phyloP scores from a whole-genome alignment of 768 basidiomycete genomes.

The Tulasnella sp. region DNA sequence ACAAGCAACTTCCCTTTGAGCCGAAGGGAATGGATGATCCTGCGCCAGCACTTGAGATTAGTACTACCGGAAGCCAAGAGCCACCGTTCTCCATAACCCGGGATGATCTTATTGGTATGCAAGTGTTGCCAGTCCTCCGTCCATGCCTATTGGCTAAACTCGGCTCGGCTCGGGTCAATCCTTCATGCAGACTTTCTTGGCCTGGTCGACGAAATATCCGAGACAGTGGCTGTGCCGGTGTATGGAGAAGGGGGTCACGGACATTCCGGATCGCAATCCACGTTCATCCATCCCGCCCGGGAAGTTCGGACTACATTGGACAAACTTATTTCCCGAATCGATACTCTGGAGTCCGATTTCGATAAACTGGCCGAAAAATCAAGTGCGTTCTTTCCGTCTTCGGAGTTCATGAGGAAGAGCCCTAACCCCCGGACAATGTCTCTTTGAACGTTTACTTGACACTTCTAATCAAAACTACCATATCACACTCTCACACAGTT shows the following conservation, averaged over 20 bases:
- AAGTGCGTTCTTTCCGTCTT: conserved; percentile 35
- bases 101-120: conserved; percentile 60
- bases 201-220: conserved; percentile 54
- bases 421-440: neutral
- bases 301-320: conserved; percentile 54
- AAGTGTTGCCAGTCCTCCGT: neutral
- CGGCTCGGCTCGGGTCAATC: conserved; percentile 13
- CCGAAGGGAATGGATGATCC: conserved; percentile 69
- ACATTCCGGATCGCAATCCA: neutral
- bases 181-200: conserved; percentile 42
- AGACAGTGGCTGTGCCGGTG: conserved; percentile 15
- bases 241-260: neutral
- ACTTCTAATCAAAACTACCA: neutral
- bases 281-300: conserved; percentile 35
- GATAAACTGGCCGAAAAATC: conserved; percentile 80
- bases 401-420: neutral
- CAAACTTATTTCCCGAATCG: conserved; percentile 65
- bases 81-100: conserved; percentile 53
- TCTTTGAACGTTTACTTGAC: neutral
- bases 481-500: conserved; percentile 42
- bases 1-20: conserved; percentile 81
- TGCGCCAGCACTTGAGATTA: conserved; percentile 69
- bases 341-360: conserved; percentile 65
- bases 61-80: conserved; percentile 53
- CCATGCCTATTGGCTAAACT: neutral